These are phyloP conservation scores for Cicer yamashitae DNA, from an alignment of 306 rosid species.

Conservation along the genomic window DNA sequence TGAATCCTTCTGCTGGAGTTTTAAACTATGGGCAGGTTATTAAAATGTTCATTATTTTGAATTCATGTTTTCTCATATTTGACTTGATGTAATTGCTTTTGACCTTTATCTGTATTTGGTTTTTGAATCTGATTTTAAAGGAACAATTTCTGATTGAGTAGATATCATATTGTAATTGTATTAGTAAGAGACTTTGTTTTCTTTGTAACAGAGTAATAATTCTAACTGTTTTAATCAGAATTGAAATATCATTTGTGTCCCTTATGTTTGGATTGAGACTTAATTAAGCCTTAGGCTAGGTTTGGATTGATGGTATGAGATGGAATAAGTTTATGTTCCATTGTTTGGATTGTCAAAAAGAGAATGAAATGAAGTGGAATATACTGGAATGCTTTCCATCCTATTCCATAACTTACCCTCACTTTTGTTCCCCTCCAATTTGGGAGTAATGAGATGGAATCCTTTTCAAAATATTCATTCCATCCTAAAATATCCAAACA, in stretches of 20 bases:
- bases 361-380: no score
- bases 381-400: no score
- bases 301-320: no score
- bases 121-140: slow-evolving; percentile 18
- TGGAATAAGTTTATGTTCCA: no score
- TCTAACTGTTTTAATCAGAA: neutral
- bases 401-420: no score
- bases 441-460: no score
- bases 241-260: slow-evolving; percentile 4
- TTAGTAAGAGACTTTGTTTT: neutral
- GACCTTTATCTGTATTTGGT: neutral
- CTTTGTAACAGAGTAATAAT: neutral
- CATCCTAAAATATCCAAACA: no score
- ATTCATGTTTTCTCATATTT: neutral
- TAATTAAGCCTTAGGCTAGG: no score
- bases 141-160: neutral
- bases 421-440: no score
- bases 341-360: no score
- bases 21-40: slow-evolving; percentile 92
- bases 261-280: neutral
- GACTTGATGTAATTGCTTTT: slow-evolving; percentile 6
- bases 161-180: neutral
- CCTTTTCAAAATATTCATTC: no score
- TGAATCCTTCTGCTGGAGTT: slow-evolving; percentile 89
- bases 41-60: neutral